These are phyloP conservation scores for Trametes cubensis DNA, from an alignment of 768 basidiomycete species.

Conservation along the genomic window DNA sequence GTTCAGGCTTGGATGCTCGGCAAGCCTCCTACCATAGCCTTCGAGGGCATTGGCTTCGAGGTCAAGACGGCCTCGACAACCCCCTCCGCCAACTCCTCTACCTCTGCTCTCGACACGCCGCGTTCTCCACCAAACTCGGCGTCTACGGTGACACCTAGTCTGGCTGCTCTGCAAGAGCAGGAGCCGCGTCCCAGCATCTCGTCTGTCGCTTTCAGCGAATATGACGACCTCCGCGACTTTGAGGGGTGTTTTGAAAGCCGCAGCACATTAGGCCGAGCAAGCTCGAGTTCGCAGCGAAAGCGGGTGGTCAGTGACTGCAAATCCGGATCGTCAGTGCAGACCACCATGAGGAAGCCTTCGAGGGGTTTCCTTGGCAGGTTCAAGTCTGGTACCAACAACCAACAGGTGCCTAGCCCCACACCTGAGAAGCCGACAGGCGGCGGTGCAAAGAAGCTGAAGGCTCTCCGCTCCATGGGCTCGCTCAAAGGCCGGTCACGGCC, in stretches of 20 bases:
- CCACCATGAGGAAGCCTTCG: constrained; percentile 60
- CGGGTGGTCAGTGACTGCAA: constrained; percentile 39
- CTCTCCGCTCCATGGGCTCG: constrained; percentile 79
- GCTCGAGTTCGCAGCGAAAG: constrained; percentile 34
- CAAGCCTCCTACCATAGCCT: constrained; percentile 85
- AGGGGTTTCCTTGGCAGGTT: constrained; percentile 68
- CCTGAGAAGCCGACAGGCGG: constrained; percentile 42
- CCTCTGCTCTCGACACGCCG: constrained; percentile 11
- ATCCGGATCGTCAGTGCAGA: constrained; percentile 30
- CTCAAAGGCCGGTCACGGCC: constrained; percentile 49
- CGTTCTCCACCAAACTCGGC: constrained; percentile 19
- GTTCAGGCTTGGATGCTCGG: constrained; percentile 97
- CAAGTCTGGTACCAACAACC: constrained; percentile 48
- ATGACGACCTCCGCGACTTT: constrained; percentile 86
- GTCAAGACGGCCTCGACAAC: constrained; percentile 34
- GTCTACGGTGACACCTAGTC: constrained; percentile 16
- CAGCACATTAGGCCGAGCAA: constrained; percentile 63
- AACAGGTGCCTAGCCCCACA: constrained; percentile 47
- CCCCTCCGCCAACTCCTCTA: constrained; percentile 20
- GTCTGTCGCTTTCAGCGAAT: constrained; percentile 79
- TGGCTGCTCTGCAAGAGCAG: constrained; percentile 39
- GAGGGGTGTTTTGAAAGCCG: constrained; percentile 83
- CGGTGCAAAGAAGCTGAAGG: constrained; percentile 63
- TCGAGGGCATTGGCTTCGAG: constrained; percentile 84
- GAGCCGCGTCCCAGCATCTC: constrained; percentile 69